Percentiles rank a stretch among this genome's conserved stretches.
Evolutionary conservation across 768 basidiomycete genomes (phyloP).

Genomic region (Pisolithus albus): DNA sequence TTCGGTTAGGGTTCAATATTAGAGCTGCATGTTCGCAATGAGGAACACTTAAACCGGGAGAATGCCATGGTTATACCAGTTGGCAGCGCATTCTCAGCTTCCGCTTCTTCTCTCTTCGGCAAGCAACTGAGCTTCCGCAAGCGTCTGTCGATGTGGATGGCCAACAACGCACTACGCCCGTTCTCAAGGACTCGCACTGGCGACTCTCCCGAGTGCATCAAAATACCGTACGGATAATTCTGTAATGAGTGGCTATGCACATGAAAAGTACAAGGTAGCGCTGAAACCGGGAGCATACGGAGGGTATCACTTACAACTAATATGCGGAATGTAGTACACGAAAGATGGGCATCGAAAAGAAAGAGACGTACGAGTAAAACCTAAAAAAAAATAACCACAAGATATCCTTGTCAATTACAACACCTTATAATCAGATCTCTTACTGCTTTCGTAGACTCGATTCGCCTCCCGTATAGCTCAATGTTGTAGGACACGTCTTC

Average conservation of each 20-base stretch:
- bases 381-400: neutral
- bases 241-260: neutral
- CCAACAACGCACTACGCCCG: neutral
- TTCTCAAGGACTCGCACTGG: too few relatives aligned
- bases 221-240: neutral
- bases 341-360: neutral
- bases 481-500: conserved; percentile 1
- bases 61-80: neutral
- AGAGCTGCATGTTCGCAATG: neutral
- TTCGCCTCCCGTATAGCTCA: neutral
- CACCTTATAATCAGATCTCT: neutral
- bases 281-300: neutral
- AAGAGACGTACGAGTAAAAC: neutral
- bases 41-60: neutral
- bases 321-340: neutral
- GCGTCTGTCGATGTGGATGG: neutral
- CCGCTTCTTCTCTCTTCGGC: neutral
- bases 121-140: neutral
- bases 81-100: too few relatives aligned
- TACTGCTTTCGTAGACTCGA: neutral
- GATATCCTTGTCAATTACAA: neutral
- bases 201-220: too few relatives aligned
- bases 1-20: neutral
- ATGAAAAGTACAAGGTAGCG: neutral
- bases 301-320: conserved; percentile 2